phyloP scores from a whole-genome alignment of 257 asterid species.

The Primulina tabacum region DNA sequence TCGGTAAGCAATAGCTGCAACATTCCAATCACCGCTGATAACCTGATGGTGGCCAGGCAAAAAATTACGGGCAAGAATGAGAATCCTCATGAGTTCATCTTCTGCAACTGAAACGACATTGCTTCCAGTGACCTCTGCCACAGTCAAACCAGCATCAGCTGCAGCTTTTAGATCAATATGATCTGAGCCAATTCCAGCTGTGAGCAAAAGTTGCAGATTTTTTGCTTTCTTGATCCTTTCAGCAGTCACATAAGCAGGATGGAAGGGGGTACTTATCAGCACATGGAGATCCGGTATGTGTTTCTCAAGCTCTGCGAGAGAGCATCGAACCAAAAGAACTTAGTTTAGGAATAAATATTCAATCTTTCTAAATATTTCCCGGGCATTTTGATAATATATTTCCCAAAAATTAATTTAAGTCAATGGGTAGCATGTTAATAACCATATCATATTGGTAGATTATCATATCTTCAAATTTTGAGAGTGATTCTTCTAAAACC shows the following conservation, averaged over 20 bases:
- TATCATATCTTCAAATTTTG: neutral
- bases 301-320: slow-evolving; percentile 81
- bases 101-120: slow-evolving; percentile 93
- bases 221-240: slow-evolving; percentile 93
- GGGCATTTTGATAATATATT: too few relatives aligned
- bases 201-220: slow-evolving; percentile 77
- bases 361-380: neutral
- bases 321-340: slow-evolving; percentile 12
- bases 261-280: slow-evolving; percentile 91
- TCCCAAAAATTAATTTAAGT: too few relatives aligned
- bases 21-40: slow-evolving; percentile 86
- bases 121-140: slow-evolving; percentile 99
- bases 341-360: neutral
- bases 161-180: slow-evolving; percentile 95
- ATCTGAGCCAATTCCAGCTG: slow-evolving; percentile 98
- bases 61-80: slow-evolving; percentile 88
- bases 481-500: neutral
- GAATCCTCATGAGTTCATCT: slow-evolving; percentile 96
- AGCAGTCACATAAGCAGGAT: slow-evolving; percentile 96
- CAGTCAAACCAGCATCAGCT: slow-evolving; percentile 92
- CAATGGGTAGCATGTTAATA: neutral
- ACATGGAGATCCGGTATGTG: slow-evolving; percentile 93
- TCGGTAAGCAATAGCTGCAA: slow-evolving; percentile 80
- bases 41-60: slow-evolving; percentile 90
- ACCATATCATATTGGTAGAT: neutral